Conservation (phyloP, 2,329 filamentous ascomycete species). For the Metarhizium guizhouense region DNA sequence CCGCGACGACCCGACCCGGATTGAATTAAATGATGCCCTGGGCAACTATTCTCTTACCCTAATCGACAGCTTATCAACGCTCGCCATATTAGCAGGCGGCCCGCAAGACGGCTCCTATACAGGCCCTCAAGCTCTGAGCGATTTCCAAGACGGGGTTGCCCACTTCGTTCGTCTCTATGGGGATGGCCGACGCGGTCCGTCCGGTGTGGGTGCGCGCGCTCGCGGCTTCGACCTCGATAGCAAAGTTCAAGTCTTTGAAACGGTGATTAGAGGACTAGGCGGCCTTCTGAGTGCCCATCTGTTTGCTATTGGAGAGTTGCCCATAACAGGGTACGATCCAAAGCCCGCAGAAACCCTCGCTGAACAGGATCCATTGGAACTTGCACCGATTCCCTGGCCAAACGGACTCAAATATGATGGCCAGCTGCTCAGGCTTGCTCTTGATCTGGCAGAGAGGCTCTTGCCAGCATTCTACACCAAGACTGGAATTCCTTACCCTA, state of each 20-base stretch:
- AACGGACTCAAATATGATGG: constrained; percentile 79
- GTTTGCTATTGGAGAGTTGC: constrained; percentile 84
- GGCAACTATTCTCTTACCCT: constrained; percentile 95
- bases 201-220: constrained; percentile 61
- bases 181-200: constrained; percentile 62
- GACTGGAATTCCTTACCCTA: constrained; percentile 88
- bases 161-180: constrained; percentile 76
- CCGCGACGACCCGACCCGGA: constrained; percentile 64
- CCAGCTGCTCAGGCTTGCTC: constrained; percentile 79
- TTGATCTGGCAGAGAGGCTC: constrained; percentile 74
- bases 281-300: constrained; percentile 87
- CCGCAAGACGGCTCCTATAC: constrained; percentile 33
- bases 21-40: constrained; percentile 88
- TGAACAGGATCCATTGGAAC: constrained; percentile 34
- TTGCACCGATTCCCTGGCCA: constrained; percentile 57
- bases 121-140: constrained; percentile 43
- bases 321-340: constrained; percentile 70
- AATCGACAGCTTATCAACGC: constrained; percentile 88
- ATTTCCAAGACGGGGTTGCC: constrained; percentile 75
- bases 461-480: constrained; percentile 86
- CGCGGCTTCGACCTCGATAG: constrained; percentile 90
- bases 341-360: constrained; percentile 15
- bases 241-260: constrained; percentile 98
- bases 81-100: constrained; percentile 82
- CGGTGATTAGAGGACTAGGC: constrained; percentile 86